These are phyloP conservation scores for Kandelia obovata DNA, from an alignment of 345 rosid genomes.

Conservation along the genomic window DNA sequence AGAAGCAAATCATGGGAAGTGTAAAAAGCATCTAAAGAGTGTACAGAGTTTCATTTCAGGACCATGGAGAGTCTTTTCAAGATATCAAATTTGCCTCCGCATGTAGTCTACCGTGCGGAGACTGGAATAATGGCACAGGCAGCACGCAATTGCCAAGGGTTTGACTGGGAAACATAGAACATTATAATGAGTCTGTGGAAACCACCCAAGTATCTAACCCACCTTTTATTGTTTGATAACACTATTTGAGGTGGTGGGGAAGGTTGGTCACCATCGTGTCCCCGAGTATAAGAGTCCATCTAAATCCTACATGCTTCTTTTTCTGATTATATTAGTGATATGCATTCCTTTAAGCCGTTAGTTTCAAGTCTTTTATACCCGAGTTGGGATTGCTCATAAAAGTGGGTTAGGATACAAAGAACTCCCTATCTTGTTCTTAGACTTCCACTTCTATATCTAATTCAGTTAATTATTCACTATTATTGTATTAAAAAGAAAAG, in stretches of 20 bases:
- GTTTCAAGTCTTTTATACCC: no score
- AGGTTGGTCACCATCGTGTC: background rate
- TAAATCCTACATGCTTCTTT: background rate
- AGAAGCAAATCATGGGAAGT: no score
- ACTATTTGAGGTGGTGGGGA: conserved; percentile 8
- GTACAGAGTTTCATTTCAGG: no score
- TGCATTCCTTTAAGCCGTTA: no score
- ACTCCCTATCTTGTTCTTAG: no score
- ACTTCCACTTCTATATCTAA: no score
- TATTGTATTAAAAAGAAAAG: no score
- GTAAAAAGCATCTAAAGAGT: no score
- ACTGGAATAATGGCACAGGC: conserved; percentile 16
- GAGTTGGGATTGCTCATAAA: no score
- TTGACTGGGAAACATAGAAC: conserved; percentile 12
- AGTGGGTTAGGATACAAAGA: no score
- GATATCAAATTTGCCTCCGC: conserved; percentile 8
- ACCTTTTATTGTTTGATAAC: background rate
- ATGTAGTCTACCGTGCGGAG: background rate
- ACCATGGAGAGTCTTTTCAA: background rate
- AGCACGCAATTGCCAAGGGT: conserved; percentile 24
- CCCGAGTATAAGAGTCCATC: background rate
- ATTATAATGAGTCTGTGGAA: conserved; percentile 3
- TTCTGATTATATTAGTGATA: no score
- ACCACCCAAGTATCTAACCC: background rate
- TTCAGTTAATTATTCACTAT: no score